Conservation (phyloP, 163 green algal genomes). For the Chlorella variabilis region DNA sequence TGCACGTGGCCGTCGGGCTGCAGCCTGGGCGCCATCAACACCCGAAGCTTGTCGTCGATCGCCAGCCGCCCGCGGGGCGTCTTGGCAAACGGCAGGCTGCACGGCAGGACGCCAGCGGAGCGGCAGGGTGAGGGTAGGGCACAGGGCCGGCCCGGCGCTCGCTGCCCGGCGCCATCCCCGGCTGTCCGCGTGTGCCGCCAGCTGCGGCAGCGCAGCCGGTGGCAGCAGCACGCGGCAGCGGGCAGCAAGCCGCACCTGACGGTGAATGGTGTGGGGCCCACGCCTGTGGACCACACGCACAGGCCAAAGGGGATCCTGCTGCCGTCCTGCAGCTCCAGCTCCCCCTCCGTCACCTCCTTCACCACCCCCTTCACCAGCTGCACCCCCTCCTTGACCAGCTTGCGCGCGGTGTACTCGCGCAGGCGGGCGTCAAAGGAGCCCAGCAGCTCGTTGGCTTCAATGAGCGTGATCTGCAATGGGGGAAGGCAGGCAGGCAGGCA, state of each 20-base stretch:
- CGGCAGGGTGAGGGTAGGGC: too few species aligned
- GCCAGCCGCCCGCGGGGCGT: slow-evolving; percentile 73
- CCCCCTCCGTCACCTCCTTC: slow-evolving; percentile 59
- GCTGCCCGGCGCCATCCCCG: too few species aligned
- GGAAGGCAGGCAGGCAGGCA: too few species aligned
- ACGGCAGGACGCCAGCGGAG: too few species aligned
- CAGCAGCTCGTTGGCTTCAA: slow-evolving; percentile 88
- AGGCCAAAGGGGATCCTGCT: slow-evolving; percentile 81
- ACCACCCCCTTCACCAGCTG: slow-evolving; percentile 77
- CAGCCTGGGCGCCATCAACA: slow-evolving; percentile 57
- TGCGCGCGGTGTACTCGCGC: slow-evolving; percentile 83
- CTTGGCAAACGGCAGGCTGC: slow-evolving; percentile 82
- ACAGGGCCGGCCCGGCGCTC: too few species aligned
- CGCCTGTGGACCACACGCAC: slow-evolving; percentile 87
- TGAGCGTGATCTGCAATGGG: slow-evolving; percentile 80
- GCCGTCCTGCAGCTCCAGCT: slow-evolving; percentile 62
- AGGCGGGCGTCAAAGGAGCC: slow-evolving; percentile 83
- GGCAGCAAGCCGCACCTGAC: slow-evolving; percentile 48
- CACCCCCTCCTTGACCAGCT: slow-evolving; percentile 78
- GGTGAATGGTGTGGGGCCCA: slow-evolving; percentile 84
- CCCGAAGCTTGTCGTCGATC: slow-evolving; percentile 72
- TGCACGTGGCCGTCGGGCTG: slow-evolving; percentile 26
- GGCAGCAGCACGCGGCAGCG: too few species aligned
- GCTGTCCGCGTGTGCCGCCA: too few species aligned
- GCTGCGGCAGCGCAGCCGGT: too few species aligned